Evolutionary conservation across 2,329 filamentous ascomycete species (phyloP).

Genomic region (Fusarium palustre): DNA sequence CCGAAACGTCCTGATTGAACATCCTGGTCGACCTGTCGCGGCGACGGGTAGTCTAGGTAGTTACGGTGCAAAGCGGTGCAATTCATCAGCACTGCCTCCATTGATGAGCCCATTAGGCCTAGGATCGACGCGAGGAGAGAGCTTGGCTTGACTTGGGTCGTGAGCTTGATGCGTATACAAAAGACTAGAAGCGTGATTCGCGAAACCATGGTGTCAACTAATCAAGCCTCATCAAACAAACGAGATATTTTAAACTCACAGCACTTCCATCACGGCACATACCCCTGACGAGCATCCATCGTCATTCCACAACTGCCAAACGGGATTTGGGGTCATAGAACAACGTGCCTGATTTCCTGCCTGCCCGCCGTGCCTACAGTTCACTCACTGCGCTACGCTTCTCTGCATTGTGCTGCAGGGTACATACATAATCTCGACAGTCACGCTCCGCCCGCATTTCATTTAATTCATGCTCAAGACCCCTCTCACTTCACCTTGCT

Average conservation of each 20-base stretch:
- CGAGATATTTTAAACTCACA: slow-evolving; percentile 26
- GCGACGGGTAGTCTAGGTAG: slow-evolving; percentile 30
- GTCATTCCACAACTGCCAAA: slow-evolving; percentile 43
- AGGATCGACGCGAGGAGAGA: slow-evolving; percentile 43
- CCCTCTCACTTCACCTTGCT: slow-evolving; percentile 28
- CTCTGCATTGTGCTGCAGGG: slow-evolving; percentile 34
- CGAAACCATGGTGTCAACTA: slow-evolving; percentile 34
- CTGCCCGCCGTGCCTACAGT: slow-evolving; percentile 19
- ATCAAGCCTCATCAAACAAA: slow-evolving; percentile 16
- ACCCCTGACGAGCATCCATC: slow-evolving; percentile 44
- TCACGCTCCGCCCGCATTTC: slow-evolving; percentile 43
- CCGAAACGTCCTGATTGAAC: slow-evolving; percentile 43
- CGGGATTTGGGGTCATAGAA: slow-evolving; percentile 39
- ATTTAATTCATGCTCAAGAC: slow-evolving; percentile 36
- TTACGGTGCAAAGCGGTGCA: slow-evolving; percentile 17
- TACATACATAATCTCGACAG: slow-evolving; percentile 43
- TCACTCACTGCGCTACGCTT: slow-evolving; percentile 26
- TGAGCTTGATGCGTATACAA: slow-evolving; percentile 17
- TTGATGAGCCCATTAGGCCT: slow-evolving; percentile 44
- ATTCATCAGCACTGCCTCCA: slow-evolving; percentile 47
- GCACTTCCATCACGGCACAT: neutral
- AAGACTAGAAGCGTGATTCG: slow-evolving; percentile 36
- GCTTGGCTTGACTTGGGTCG: slow-evolving; percentile 25
- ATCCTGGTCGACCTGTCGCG: slow-evolving; percentile 41
- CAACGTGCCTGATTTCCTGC: slow-evolving; percentile 34